Percentiles rank a stretch among this genome's conserved stretches.
phyloP scores from a whole-genome alignment of 1,284 basidiomycete species.

The Rhodotorula sp. region DNA sequence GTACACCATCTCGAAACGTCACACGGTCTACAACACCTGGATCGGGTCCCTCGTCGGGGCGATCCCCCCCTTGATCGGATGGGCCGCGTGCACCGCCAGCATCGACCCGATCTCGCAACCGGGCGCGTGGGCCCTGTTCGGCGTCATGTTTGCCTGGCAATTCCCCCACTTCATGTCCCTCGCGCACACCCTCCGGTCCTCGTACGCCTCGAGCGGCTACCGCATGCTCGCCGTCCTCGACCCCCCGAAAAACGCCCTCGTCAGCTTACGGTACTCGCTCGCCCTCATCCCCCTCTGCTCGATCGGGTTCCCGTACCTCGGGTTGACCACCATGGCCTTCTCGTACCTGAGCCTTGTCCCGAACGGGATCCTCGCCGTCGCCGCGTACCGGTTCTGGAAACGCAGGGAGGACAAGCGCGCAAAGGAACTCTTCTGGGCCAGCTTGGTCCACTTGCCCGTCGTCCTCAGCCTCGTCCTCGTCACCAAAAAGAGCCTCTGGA shows the following conservation, averaged over 20 bases:
- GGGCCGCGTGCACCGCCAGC: slow-evolving; percentile 87
- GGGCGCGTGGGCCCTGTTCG: slow-evolving; percentile 59
- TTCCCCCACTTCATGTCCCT: slow-evolving; percentile 98
- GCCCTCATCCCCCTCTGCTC: slow-evolving; percentile 75
- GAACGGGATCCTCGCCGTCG: slow-evolving; percentile 68
- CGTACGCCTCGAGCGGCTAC: slow-evolving; percentile 92
- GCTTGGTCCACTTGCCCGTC: slow-evolving; percentile 85
- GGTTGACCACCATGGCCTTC: slow-evolving; percentile 83
- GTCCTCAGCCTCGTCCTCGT: slow-evolving; percentile 91
- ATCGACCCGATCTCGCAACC: slow-evolving; percentile 67
- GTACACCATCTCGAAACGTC: slow-evolving; percentile 94
- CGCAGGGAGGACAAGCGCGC: slow-evolving; percentile 71
- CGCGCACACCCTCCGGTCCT: slow-evolving; percentile 79
- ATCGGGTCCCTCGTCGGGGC: slow-evolving; percentile 88
- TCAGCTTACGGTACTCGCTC: slow-evolving; percentile 77
- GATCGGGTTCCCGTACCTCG: slow-evolving; percentile 72
- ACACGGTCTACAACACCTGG: slow-evolving; percentile 88
- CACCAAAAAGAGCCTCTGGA: slow-evolving; percentile 68
- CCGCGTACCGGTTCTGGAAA: slow-evolving; percentile 74
- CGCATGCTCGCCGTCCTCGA: slow-evolving; percentile 84
- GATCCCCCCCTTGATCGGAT: slow-evolving; percentile 94
- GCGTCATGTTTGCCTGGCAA: slow-evolving; percentile 92
- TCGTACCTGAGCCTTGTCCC: slow-evolving; percentile 73
- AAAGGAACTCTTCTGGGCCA: slow-evolving; percentile 72
- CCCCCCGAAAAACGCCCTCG: slow-evolving; percentile 77